These are phyloP conservation scores for Gossypium ekmanianum DNA, from an alignment of 345 rosid species.

Conservation along the genomic window DNA sequence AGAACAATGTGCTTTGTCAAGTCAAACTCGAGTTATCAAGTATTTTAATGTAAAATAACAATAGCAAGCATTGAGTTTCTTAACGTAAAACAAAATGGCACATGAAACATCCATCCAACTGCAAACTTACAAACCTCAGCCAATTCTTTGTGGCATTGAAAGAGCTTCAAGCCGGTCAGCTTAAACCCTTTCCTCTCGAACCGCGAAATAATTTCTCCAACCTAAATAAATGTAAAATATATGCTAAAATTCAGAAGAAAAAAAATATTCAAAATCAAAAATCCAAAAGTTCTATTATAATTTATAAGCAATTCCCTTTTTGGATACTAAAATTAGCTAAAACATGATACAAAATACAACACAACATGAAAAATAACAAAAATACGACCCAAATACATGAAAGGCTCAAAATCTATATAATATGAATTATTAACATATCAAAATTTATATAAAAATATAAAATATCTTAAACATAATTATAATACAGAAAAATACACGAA, in stretches of 20 bases:
- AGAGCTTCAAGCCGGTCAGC: constrained; percentile 79
- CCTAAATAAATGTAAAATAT: constrained; percentile 34
- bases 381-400: too few species aligned
- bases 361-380: background rate
- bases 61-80: background rate
- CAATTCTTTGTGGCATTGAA: constrained; percentile 73
- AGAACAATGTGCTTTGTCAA: background rate
- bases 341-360: background rate
- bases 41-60: background rate
- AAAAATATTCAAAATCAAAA: background rate
- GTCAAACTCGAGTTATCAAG: background rate
- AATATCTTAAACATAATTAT: background rate
- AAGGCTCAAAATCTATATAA: background rate
- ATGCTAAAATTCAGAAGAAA: background rate
- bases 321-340: background rate
- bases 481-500: background rate
- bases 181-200: constrained; percentile 95
- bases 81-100: background rate
- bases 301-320: background rate
- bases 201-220: constrained; percentile 91
- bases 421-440: background rate
- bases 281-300: background rate
- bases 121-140: constrained; percentile 60
- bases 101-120: background rate
- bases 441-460: background rate